Evolutionary conservation across 75 land plant genomes (phyloP), one percentile per base, ranked within the genome.

Genomic region (Pinus taeda): DNA sequence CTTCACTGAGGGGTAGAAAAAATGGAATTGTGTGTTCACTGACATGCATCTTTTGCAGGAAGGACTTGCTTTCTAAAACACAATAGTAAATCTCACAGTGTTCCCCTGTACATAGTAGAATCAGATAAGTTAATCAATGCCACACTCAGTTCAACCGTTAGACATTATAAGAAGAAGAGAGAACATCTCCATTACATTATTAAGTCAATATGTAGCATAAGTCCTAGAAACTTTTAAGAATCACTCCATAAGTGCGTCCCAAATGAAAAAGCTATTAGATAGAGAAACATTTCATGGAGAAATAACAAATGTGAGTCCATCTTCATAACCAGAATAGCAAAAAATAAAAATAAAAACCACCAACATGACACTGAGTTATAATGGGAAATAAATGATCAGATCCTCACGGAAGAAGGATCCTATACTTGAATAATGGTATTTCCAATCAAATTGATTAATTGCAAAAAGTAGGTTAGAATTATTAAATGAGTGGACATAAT

Each of bases 1-100:
- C 88, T 75, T 93, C 96, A 59, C 83, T 79, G 22, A 95, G 85
- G 57, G 95, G 95, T 42, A 95, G 76, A 79, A 89, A 95, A 72
- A 91, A 93, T 1, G 98, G 98, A 78, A 89, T 77, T 26, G 96
- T 89, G 60, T 95, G 95, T 79, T 91, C 92, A 71, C 79, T 74
- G 36, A 95, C 89, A 60, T 80, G 84, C 92, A 95, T 89, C 79
- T 89, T 93, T 64, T 93, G 92, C 79, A 87, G 83, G 77, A 91
- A 83, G 76, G 95, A 93, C 66, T 80, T 91, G 78, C 90, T 89
- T 57, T 86, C 89, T 76, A 95, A 88, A 24, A 95, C 93, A 81
- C 91, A 93, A 75, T 91, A 91, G 78, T 84, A 95, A 21, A 90
- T 79, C 69, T 95, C 98, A 74, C 89, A 86, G 74, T 89, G 91